phyloP scores from a whole-genome alignment of 148 eudicot species.

The Rhododendron vialii region DNA sequence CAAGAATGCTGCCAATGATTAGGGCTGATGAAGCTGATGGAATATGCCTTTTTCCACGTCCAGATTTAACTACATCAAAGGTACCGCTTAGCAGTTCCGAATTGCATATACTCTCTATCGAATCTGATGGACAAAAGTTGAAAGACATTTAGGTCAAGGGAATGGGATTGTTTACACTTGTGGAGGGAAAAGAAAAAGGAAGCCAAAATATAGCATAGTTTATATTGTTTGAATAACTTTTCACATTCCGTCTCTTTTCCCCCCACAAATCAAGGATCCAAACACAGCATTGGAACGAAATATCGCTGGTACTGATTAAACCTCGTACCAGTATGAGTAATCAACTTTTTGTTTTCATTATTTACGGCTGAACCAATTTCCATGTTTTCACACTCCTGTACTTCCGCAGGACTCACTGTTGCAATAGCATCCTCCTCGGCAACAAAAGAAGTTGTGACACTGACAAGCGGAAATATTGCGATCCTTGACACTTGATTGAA shows the following conservation, averaged over 20 bases:
- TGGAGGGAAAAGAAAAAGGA: background rate
- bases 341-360: constrained; percentile 48
- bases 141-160: background rate
- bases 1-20: constrained; percentile 58
- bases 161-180: background rate
- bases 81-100: constrained; percentile 2
- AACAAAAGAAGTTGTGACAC: constrained; percentile 83
- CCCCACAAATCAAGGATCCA: background rate
- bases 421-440: constrained; percentile 70
- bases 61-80: constrained; percentile 14
- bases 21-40: constrained; percentile 88
- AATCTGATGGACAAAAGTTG: constrained; percentile 13
- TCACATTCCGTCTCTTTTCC: background rate
- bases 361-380: constrained; percentile 28
- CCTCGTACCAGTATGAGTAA: constrained; percentile 35
- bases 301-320: background rate
- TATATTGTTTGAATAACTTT: background rate
- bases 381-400: constrained; percentile 25
- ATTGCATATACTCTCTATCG: constrained; percentile 5
- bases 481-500: constrained; percentile 84
- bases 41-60: constrained; percentile 44
- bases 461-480: constrained; percentile 78
- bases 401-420: constrained; percentile 13
- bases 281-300: background rate
- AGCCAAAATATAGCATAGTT: background rate